Percentiles rank a stretch among this genome's conserved stretches.
Conservation (phyloP, 2,329 filamentous ascomycete species). For the Gnomoniopsis sp. region DNA sequence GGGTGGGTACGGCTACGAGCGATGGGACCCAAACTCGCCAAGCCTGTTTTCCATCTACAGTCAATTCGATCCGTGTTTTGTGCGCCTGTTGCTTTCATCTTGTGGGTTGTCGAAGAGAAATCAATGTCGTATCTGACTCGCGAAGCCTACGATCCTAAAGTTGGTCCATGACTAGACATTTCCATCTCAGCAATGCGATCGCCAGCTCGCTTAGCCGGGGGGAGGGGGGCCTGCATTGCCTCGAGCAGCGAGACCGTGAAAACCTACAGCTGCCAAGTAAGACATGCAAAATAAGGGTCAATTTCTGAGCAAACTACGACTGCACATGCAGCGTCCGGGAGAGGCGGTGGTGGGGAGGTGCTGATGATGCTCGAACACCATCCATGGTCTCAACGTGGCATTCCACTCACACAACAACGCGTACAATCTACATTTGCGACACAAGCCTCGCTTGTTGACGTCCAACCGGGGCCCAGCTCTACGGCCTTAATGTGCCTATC, state of each 20-base stretch:
- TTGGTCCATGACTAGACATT: constrained; percentile 3
- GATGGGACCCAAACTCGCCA: neutral
- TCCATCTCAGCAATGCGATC: constrained; percentile 9
- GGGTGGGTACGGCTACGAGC: neutral
- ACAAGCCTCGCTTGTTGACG: neutral
- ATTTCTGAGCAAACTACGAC: no score
- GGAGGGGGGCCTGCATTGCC: neutral
- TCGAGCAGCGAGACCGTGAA: neutral
- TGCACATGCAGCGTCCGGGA: neutral
- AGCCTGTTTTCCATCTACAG: neutral
- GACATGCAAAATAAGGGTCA: no score
- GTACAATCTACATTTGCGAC: neutral
- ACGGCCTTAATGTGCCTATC: neutral
- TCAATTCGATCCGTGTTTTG: neutral
- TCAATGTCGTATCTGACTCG: constrained; percentile 6
- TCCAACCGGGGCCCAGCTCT: neutral
- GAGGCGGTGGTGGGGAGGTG: neutral
- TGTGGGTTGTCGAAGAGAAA: neutral
- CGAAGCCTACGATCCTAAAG: neutral
- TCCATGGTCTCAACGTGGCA: neutral
- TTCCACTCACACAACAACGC: neutral
- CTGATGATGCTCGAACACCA: neutral
- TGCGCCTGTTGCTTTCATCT: neutral
- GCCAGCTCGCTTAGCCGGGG: neutral
- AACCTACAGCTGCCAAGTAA: neutral